Base-by-base conservation (phyloP, 768 basidiomycete species). In the Tremella yokohamensis region DNA sequence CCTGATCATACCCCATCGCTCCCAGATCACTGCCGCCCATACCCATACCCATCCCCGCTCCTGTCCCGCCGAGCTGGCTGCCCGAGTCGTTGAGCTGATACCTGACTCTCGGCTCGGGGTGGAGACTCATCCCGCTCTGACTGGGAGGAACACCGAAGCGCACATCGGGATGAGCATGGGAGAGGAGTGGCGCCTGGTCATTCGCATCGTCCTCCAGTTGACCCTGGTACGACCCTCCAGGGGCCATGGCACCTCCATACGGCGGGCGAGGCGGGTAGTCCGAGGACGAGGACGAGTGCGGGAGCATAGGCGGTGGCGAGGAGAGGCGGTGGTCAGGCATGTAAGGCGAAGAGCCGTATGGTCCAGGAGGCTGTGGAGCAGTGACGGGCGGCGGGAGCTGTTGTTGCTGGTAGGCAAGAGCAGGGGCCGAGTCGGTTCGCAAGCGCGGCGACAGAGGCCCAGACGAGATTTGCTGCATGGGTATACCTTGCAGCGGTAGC, bases 181-280 rank as follows among this genome's bases (percentile, higher is more conserved):
- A 39, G 0, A 72, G 60, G 1, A 72, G 55, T 1, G 70, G 70
- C n/a, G 70, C 70, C 34, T 65, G 67, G 50, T 72, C 70, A 52
- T 72, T 69, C 24, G 62, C 50, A 55, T 72, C 70, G 34, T 67
- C 70, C 34, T 67, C 65, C 22, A 52, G 4, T 9, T 52, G 51
- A 38, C 51, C 34, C n/a, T 37, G 34, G 16, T 24, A 52, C 20
- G 24, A 24, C 19, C 26, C 18, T 4, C 29, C 11, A 4, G 29
- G 29, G 6, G 29, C 6, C 13, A 39, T 38, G 16, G 18, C 9
- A 8, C 51, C 52, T 13, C 34, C 42, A 15, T 54, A 56, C 29
- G 48, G 45, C 40, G 42, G 54, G 13, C 51, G 49, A 42, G 58
- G 62, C 15, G 54, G 54, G 29, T 56, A 56, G 40, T n/a, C 15